Base-by-base conservation (phyloP, 306 rosid species). In the Canavalia ensiformis region DNA sequence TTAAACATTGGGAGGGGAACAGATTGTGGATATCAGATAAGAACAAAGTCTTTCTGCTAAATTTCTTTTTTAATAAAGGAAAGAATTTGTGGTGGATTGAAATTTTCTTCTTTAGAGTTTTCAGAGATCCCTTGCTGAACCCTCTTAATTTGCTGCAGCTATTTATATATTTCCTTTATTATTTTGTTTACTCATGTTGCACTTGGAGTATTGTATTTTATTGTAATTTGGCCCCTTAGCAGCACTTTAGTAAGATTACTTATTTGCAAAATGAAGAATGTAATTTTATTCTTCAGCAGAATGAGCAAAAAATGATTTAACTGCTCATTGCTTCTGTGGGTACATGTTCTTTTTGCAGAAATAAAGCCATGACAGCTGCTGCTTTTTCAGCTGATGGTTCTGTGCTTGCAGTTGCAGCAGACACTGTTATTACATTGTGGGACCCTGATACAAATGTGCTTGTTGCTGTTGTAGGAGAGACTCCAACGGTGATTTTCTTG, bases 311-410 rank as follows among this genome's bases (percentile, higher is more conserved):
- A 71, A 11, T 25, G 59, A 29, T 78, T 42, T 81, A 39, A 44
- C 41, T 77, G 35, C 29, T 63, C 62, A 67, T 58, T 70, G 52
- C 77, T 87, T 70, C 18, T 64, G 70, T 56, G 85, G 68, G 82
- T 63, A 25, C 45, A 77, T 73, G 46, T 30, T 45, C 67, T 49
- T 49, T 80, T 74, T 82, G 84, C 87, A 95, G 99, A 84, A 90
- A 90, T 69, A 92, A 88, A 80, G 92, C 97, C 68, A 90, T 95
- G 97, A 89, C 88, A 81, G 94, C 99, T 75, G 97, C 88, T 60
- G 84, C 97, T 29, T 95, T 93, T 88, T 95, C 98, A 71, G 86
- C 90, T 6, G 99, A 95, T 86, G 99, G 99, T 72, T 93, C 99
- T 2, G 94, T 92, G 84, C 85, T 95, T 68, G 99, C 99, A 11